Percentiles rank a stretch among this genome's conserved stretches.
Evolutionary conservation across 202 grass and related monocot genomes (phyloP).

Genomic region (Miscanthus sacchariflorus): DNA sequence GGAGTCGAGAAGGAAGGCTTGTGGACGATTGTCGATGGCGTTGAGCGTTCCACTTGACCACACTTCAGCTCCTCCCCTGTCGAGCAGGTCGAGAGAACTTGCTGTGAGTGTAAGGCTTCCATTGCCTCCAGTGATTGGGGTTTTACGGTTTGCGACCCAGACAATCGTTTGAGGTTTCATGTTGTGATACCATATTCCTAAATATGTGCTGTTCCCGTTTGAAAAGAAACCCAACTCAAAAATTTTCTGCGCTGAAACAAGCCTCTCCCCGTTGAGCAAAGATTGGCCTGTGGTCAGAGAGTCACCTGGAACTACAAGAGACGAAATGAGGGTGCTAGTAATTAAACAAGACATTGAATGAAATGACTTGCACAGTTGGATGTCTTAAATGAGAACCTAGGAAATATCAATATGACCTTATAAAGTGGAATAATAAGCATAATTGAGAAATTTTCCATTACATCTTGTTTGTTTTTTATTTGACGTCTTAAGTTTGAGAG

Average conservation of each 20-base stretch:
- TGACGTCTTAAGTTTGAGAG: too few species aligned
- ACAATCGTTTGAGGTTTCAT: conserved; percentile 15
- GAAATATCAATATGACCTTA: too few species aligned
- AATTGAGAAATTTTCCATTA: too few species aligned
- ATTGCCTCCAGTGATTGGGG: conserved; percentile 32
- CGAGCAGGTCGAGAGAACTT: conserved; percentile 1
- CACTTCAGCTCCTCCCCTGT: too few species aligned
- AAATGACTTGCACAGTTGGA: too few species aligned
- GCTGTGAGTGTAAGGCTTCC: conserved; percentile 29
- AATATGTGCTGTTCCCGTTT: conserved; percentile 32
- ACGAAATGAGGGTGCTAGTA: too few species aligned
- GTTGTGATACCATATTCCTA: conserved; percentile 52
- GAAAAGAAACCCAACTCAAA: conserved; percentile 49
- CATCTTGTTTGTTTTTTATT: too few species aligned
- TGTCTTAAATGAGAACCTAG: too few species aligned
- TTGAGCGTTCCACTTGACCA: too few species aligned
- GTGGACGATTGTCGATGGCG: neutral
- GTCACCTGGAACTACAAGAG: neutral
- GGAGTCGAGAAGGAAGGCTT: conserved; percentile 10
- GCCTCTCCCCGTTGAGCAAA: conserved; percentile 22
- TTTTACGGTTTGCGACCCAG: conserved; percentile 48
- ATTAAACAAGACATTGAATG: too few species aligned
- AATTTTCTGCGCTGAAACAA: conserved; percentile 10
- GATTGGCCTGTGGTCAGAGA: neutral
- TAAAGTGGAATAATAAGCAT: too few species aligned